Evolutionary conservation across 1,284 basidiomycete genomes (phyloP).

Genomic region (Sporisorium graminicola): DNA sequence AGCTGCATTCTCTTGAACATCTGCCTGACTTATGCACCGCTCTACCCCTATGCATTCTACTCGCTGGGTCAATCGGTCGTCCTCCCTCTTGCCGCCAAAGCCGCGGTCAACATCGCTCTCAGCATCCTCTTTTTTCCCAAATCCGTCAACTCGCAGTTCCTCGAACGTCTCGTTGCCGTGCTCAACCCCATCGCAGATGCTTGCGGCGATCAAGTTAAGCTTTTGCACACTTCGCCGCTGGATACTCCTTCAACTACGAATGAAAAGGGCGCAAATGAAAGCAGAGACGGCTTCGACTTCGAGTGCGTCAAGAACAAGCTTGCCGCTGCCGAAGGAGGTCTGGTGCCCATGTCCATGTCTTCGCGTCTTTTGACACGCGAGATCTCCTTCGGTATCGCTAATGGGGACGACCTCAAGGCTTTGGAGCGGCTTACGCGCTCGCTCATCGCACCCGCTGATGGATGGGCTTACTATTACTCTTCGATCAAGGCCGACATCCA

Average conservation of each 20-base stretch:
- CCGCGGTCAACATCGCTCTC: slow-evolving; percentile 74
- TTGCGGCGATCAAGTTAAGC: slow-evolving; percentile 73
- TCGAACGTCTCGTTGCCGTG: slow-evolving; percentile 74
- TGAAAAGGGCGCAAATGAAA: too few relatives aligned
- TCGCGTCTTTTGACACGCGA: slow-evolving; percentile 77
- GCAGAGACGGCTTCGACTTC: slow-evolving; percentile 71
- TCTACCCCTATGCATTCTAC: slow-evolving; percentile 80
- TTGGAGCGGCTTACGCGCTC: slow-evolving; percentile 72
- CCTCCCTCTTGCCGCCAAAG: slow-evolving; percentile 77
- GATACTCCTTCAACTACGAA: slow-evolving; percentile 60
- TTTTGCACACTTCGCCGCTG: slow-evolving; percentile 73
- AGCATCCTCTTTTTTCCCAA: slow-evolving; percentile 78
- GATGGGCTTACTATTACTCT: slow-evolving; percentile 75
- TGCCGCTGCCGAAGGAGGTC: slow-evolving; percentile 74
- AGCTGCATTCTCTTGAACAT: slow-evolving; percentile 75
- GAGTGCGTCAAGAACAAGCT: slow-evolving; percentile 64
- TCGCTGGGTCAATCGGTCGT: slow-evolving; percentile 74
- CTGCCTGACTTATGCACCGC: slow-evolving; percentile 74
- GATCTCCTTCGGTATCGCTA: slow-evolving; percentile 76
- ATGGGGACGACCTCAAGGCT: slow-evolving; percentile 75
- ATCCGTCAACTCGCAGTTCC: slow-evolving; percentile 78
- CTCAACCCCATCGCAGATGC: slow-evolving; percentile 74
- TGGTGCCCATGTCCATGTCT: slow-evolving; percentile 75
- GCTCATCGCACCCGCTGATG: slow-evolving; percentile 74
- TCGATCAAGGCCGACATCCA: slow-evolving; percentile 55